Conservation (phyloP, 495 filamentous ascomycete genomes). For the Podospora pseudoanserina region DNA sequence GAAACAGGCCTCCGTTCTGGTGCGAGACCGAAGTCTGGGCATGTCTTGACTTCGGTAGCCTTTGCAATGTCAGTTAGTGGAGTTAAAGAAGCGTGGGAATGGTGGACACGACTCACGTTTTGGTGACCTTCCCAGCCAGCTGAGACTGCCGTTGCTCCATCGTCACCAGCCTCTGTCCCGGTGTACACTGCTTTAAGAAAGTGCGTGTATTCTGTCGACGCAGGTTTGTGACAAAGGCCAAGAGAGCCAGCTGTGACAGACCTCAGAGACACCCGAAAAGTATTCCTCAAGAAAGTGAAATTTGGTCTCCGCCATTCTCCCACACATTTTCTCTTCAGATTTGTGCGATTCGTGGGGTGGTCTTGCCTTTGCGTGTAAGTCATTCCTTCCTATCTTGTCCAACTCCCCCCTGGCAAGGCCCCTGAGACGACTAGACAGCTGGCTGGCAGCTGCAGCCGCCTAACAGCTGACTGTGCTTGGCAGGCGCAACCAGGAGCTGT, state of each 20-base stretch:
- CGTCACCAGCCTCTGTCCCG: neutral
- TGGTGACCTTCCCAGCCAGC: neutral
- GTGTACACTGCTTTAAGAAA: neutral
- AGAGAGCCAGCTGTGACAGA: neutral
- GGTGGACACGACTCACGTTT: neutral
- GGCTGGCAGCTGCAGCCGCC: neutral
- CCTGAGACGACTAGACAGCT: neutral
- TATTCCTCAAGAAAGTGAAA: neutral
- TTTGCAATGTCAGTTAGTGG: neutral
- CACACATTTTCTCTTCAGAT: neutral
- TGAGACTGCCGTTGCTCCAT: neutral
- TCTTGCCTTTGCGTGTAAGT: constrained; percentile 15
- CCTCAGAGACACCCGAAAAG: neutral
- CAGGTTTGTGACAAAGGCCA: neutral
- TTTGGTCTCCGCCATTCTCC: neutral
- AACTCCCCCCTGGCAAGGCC: neutral
- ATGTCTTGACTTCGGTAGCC: neutral
- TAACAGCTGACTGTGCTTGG: neutral
- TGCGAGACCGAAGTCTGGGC: neutral
- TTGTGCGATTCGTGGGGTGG: neutral
- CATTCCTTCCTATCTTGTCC: constrained; percentile 17
- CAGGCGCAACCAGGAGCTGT: neutral
- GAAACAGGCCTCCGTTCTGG: neutral
- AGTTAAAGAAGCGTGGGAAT: neutral
- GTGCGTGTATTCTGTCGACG: too few relatives aligned